phyloP scores from a whole-genome alignment of 768 basidiomycete genomes.

The Mycena crocata region DNA sequence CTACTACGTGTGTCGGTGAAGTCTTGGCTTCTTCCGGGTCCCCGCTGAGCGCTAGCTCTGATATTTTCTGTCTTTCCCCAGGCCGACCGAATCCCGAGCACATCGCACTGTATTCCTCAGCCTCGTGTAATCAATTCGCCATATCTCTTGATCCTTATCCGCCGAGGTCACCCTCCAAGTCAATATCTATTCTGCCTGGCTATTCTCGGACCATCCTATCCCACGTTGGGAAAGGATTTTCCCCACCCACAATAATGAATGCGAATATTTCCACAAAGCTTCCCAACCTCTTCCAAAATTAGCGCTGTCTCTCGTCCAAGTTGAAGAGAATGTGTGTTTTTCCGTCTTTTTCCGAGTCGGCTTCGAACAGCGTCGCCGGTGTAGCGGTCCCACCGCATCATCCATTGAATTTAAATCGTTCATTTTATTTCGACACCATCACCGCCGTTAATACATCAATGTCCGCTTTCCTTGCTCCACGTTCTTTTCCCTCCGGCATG shows the following conservation, averaged over 20 bases:
- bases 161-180: too few species aligned
- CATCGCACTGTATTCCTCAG: not conserved
- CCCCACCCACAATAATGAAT: not conserved
- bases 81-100: not conserved
- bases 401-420: not conserved
- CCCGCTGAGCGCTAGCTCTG: too few species aligned
- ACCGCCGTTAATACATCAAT: slow-evolving; percentile 9
- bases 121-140: not conserved
- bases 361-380: too few species aligned
- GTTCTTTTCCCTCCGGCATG: not conserved
- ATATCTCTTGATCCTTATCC: not conserved
- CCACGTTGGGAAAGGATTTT: too few species aligned
- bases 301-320: too few species aligned
- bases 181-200: not conserved
- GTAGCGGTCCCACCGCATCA: not conserved
- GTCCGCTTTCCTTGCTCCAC: not conserved
- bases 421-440: slow-evolving; percentile 15
- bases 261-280: not conserved
- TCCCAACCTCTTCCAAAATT: too few species aligned
- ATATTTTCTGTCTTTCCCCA: not conserved
- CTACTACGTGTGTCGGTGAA: too few species aligned
- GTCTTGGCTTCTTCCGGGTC: too few species aligned
- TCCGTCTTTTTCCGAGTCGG: too few species aligned
- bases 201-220: not conserved
- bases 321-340: too few species aligned